Conservation (phyloP, 1,139 yeast genomes). For the Debaryomycetaceae sp. region DNA sequence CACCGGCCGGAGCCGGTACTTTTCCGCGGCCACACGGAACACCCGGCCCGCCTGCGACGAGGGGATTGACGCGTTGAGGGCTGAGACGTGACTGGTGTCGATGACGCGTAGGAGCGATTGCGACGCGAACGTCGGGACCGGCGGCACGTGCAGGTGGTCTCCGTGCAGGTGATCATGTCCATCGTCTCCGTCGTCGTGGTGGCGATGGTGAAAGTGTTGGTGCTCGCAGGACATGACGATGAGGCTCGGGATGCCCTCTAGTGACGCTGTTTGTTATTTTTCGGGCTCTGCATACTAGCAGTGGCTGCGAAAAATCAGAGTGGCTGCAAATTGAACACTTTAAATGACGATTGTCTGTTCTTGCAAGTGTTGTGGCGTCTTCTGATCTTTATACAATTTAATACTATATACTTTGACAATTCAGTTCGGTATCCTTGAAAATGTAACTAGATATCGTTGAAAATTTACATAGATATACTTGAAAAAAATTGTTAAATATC, state of each 20-base stretch:
- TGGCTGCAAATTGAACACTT: too few relatives aligned
- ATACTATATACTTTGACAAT: too few relatives aligned
- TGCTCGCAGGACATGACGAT: constrained; percentile 29
- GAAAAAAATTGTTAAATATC: too few relatives aligned
- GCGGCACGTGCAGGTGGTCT: constrained; percentile 37
- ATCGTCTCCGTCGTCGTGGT: constrained; percentile 3
- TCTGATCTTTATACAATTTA: too few relatives aligned
- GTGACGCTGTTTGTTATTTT: not conserved
- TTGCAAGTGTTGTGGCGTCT: too few relatives aligned
- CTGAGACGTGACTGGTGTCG: constrained; percentile 49
- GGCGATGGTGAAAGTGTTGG: constrained; percentile 11
- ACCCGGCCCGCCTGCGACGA: constrained; percentile 40
- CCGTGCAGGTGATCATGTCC: constrained; percentile 8
- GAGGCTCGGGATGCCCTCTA: not conserved
- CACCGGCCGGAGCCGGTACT: constrained; percentile 33
- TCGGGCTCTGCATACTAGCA: too few relatives aligned
- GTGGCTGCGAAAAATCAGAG: too few relatives aligned
- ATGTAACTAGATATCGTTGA: too few relatives aligned
- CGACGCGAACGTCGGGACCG: constrained; percentile 59
- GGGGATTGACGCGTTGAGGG: constrained; percentile 51
- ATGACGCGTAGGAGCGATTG: constrained; percentile 60
- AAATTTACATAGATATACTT: too few relatives aligned
- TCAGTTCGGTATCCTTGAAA: too few relatives aligned
- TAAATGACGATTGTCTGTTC: too few relatives aligned
- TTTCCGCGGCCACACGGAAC: constrained; percentile 34